Base-by-base conservation (phyloP, 2,329 filamentous ascomycete species). In the Pseudocercospora pini-densiflorae region DNA sequence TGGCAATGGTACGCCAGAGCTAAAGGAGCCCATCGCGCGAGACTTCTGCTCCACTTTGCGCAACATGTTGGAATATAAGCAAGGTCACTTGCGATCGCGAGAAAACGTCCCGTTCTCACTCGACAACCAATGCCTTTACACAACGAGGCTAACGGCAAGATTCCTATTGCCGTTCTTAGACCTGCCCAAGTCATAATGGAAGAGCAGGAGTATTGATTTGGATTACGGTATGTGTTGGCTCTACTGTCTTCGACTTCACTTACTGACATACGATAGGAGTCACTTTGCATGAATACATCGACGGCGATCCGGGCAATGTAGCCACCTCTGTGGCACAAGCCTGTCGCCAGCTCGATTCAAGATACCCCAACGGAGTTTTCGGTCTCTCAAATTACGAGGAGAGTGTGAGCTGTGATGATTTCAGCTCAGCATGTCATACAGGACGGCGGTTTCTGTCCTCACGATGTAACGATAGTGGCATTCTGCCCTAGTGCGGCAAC, bases 81-180 rank as follows among this genome's bases (percentile, higher is more conserved):
- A 75, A 14, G 75, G 79, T 24, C 81, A 80, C 64, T 72, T 83
- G 5, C 68, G 73, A 65, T 72, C 73, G 23, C 75, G 81, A 16
- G 75, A 78, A 45, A 72, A 75, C 45, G 76, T 82, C 57, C 75
- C 74, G 24, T 79, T 83, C 62, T 77, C 76, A 19, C 63, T 68
- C 19, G 74, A 76, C 45, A 80, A 80, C 62, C 78, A 82, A 66
- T 76, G 74, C 16, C 72, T 77, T 54, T 82, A 81, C 70, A 81
- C 80, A 1, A 79, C 80, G 7, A 75, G 81, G 10, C 74, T 83
- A 40, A 77, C 82, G 8, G 78, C 79, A n/a, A 75, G 79, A 21
- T 83, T 83, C 68, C 62, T 83, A 61, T 71, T 82, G 31, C 74
- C 76, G n/a, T 77, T 79, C 66, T 64, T 77, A 62, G 59, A 68